Evolutionary conservation across 768 basidiomycete species (phyloP).

Genomic region (Psilocybe subaeruginosa): DNA sequence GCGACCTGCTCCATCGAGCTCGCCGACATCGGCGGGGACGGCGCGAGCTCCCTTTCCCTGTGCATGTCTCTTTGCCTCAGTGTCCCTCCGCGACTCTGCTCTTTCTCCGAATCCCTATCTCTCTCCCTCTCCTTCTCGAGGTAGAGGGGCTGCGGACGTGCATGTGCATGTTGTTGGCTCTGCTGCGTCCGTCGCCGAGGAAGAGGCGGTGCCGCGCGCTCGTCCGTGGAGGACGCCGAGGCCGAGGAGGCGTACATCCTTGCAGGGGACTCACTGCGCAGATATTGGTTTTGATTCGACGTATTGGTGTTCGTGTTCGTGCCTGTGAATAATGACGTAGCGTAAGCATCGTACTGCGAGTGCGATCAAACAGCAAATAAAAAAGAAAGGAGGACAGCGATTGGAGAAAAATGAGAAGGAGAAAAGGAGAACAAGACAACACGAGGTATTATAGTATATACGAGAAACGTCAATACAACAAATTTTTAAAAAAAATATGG

Average conservation of each 20-base stretch:
- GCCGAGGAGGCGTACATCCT: slow-evolving; percentile 7
- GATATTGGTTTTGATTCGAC: not conserved
- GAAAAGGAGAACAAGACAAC: too few relatives aligned
- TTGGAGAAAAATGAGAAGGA: too few relatives aligned
- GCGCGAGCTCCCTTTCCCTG: slow-evolving; percentile 3
- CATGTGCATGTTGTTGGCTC: not conserved
- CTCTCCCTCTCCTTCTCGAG: not conserved
- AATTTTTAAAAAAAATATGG: too few relatives aligned
- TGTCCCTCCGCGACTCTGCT: not conserved
- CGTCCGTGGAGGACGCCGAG: slow-evolving; percentile 7
- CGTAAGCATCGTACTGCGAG: too few relatives aligned
- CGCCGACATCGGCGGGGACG: slow-evolving; percentile 43
- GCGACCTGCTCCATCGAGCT: slow-evolving; percentile 53
- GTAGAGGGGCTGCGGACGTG: not conserved
- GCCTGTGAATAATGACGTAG: slow-evolving; percentile 29
- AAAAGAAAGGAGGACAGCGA: too few relatives aligned
- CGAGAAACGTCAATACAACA: too few relatives aligned
- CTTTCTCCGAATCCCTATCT: not conserved
- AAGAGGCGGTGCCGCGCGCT: slow-evolving; percentile 29
- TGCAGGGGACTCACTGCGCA: slow-evolving; percentile 5
- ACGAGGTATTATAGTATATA: too few relatives aligned
- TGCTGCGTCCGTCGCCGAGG: slow-evolving; percentile 31
- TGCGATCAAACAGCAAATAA: too few relatives aligned
- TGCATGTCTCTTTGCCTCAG: slow-evolving; percentile 15
- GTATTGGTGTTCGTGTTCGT: slow-evolving; percentile 19